Conservation (phyloP, 768 basidiomycete species). For the Hortiboletus flavorubellus region DNA sequence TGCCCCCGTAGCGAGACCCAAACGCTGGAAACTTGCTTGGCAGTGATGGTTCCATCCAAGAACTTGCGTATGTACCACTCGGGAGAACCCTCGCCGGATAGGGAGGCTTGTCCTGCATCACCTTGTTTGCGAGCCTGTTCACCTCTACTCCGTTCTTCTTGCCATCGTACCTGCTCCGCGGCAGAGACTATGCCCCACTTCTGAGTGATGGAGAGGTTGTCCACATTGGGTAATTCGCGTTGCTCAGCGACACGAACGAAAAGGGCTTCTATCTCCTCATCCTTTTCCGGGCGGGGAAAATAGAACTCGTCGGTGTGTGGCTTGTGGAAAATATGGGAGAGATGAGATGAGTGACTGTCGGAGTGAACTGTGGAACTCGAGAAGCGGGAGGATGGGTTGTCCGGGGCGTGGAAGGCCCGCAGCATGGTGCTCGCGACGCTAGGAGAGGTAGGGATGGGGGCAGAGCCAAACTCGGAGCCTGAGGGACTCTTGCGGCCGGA, state of each 20-base stretch:
- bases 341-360: constrained; percentile 39
- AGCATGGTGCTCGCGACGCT: constrained; percentile 34
- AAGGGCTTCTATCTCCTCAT: constrained; percentile 73
- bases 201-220: constrained; percentile 66
- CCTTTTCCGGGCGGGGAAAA: constrained; percentile 73
- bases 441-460: constrained; percentile 33
- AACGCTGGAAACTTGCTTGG: constrained; percentile 75
- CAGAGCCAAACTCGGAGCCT: constrained; percentile 51
- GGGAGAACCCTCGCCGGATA: constrained; percentile 66
- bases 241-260: constrained; percentile 76
- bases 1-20: constrained; percentile 76
- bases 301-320: constrained; percentile 56
- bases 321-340: constrained; percentile 54
- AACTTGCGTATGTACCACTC: constrained; percentile 95
- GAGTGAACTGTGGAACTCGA: constrained; percentile 43
- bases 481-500: constrained; percentile 49
- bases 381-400: constrained; percentile 59
- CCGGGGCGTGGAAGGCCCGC: constrained; percentile 56
- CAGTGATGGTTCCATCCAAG: constrained; percentile 78
- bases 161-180: constrained; percentile 78
- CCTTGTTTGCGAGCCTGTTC: constrained; percentile 58
- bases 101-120: constrained; percentile 52
- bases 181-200: constrained; percentile 92
- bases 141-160: constrained; percentile 62
- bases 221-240: constrained; percentile 61